Percentiles rank a stretch among this genome's conserved stretches.
These are phyloP conservation scores for Cercospora sp. DNA, from an alignment of 2,329 filamentous ascomycete genomes.

Conservation along the genomic window DNA sequence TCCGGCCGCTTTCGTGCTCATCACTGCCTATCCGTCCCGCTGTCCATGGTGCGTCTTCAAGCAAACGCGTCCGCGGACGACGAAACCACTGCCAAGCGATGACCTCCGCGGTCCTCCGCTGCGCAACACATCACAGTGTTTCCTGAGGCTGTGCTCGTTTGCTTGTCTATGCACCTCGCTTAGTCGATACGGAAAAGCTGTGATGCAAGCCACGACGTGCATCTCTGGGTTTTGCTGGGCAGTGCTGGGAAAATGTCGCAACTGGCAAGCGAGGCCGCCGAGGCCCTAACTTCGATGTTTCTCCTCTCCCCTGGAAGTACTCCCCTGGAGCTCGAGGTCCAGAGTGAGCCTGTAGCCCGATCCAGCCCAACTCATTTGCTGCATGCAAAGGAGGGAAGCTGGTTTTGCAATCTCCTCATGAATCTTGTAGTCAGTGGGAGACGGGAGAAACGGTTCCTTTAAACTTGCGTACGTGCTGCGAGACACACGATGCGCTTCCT, in stretches of 20 bases:
- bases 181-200: neutral
- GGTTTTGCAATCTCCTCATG: neutral
- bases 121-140: neutral
- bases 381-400: neutral
- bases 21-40: neutral
- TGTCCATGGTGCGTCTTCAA: neutral
- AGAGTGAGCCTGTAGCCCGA: neutral
- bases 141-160: neutral
- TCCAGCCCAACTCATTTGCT: neutral
- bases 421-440: neutral
- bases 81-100: neutral
- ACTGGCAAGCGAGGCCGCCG: neutral
- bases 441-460: neutral
- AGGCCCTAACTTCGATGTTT: neutral
- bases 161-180: neutral
- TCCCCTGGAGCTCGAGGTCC: neutral
- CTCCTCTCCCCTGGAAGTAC: neutral
- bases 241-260: neutral
- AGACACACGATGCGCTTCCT: neutral
- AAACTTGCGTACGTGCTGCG: neutral
- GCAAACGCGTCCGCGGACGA: neutral
- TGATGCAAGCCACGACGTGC: neutral
- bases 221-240: neutral
- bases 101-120: neutral
- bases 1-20: neutral